These are phyloP conservation scores for Penicillium digitatum DNA, from an alignment of 2,329 filamentous ascomycete species.

Conservation along the genomic window DNA sequence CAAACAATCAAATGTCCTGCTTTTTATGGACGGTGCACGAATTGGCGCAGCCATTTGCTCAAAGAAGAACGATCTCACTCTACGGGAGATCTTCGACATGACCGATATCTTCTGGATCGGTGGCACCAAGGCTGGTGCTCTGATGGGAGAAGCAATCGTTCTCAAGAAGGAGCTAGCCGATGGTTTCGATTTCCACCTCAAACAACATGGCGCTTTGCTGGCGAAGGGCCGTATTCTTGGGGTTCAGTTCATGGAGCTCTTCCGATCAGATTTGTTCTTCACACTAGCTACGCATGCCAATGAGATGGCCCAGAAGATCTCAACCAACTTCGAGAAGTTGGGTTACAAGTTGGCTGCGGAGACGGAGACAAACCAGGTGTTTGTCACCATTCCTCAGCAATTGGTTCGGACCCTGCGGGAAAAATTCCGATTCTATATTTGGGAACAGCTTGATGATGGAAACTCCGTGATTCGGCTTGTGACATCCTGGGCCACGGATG, in stretches of 20 bases:
- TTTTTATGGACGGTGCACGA: conserved; percentile 50
- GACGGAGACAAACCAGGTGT: conserved; percentile 53
- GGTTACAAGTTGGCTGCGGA: conserved; percentile 45
- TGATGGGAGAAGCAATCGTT: conserved; percentile 51
- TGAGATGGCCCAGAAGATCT: conserved; percentile 44
- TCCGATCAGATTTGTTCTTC: conserved; percentile 46
- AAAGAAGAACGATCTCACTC: conserved; percentile 42
- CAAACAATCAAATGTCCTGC: conserved; percentile 40
- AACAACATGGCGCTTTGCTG: conserved; percentile 51
- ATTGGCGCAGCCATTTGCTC: conserved; percentile 46
- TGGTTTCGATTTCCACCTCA: conserved; percentile 52
- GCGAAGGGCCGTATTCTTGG: conserved; percentile 51
- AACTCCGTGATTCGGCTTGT: conserved; percentile 45
- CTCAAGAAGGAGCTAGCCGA: conserved; percentile 46
- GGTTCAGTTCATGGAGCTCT: conserved; percentile 50
- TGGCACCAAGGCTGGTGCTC: conserved; percentile 51
- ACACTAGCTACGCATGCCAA: conserved; percentile 48
- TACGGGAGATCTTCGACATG: conserved; percentile 46
- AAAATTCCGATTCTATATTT: conserved; percentile 48
- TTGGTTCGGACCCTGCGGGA: conserved; percentile 43
- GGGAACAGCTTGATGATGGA: conserved; percentile 44
- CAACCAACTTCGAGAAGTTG: conserved; percentile 41
- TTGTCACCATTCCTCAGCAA: conserved; percentile 43
- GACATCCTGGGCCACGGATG: conserved; percentile 52
- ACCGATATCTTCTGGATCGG: conserved; percentile 56